Evolutionary conservation across 208 protist genomes (phyloP).

Genomic region (Leishmania aethiopica): DNA sequence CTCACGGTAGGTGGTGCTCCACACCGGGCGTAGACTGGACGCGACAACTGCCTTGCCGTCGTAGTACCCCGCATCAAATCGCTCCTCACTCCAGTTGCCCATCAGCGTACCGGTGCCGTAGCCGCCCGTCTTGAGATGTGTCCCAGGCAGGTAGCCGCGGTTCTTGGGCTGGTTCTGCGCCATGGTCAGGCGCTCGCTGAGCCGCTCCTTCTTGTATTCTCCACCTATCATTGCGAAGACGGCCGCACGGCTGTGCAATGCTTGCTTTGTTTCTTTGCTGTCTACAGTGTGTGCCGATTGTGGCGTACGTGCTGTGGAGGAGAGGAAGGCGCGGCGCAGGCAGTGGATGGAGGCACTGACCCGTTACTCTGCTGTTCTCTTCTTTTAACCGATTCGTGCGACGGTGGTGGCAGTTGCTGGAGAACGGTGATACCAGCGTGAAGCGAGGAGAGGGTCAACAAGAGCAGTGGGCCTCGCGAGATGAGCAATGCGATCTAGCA

Average conservation of each 20-base stretch:
- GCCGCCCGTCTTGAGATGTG: conserved; percentile 66
- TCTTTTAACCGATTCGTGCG: neutral
- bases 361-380: neutral
- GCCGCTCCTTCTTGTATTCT: conserved; percentile 89
- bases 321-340: neutral
- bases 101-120: conserved; percentile 79
- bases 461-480: neutral
- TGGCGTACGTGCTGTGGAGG: neutral
- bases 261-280: neutral
- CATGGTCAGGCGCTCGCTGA: conserved; percentile 75
- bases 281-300: neutral
- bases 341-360: neutral
- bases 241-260: too few relatives aligned
- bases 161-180: conserved; percentile 89
- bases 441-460: neutral
- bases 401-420: neutral
- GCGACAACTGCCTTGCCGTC: conserved; percentile 69
- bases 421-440: neutral
- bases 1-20: conserved; percentile 63
- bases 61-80: conserved; percentile 77
- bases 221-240: conserved; percentile 74
- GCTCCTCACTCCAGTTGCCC: conserved; percentile 91
- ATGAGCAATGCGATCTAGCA: neutral
- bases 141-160: conserved; percentile 86
- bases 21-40: conserved; percentile 32